phyloP scores from a whole-genome alignment of 2,329 filamentous ascomycete genomes.

The Pseudocercospora eumusae region DNA sequence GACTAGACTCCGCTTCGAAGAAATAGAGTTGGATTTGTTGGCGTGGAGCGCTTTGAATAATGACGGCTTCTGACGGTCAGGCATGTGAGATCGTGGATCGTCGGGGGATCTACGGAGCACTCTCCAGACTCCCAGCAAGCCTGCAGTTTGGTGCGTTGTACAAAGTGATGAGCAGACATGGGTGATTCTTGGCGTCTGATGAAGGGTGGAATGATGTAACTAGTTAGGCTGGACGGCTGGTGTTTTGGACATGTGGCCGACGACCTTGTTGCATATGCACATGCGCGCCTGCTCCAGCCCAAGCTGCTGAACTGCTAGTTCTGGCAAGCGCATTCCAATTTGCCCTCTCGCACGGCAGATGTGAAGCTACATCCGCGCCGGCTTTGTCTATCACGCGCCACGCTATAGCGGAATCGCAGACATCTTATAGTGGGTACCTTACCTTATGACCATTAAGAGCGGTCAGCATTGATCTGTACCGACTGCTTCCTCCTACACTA shows the following conservation, averaged over 20 bases:
- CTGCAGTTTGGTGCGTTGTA: slow-evolving; percentile 4
- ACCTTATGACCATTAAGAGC: slow-evolving; percentile 4
- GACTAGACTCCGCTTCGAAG: not conserved
- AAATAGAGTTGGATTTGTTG: not conserved
- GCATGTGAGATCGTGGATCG: not conserved
- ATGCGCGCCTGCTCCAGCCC: not conserved
- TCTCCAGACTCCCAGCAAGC: slow-evolving; percentile 2
- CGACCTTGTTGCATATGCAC: not conserved
- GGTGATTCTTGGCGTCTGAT: slow-evolving; percentile 4
- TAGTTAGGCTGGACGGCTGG: not conserved
- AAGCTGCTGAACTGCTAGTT: too few species aligned
- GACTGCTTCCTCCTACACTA: not conserved
- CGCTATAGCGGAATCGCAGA: not conserved
- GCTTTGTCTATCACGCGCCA: slow-evolving; percentile 1
- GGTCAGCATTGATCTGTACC: slow-evolving; percentile 1
- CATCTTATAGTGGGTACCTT: not conserved
- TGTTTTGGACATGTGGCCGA: not conserved
- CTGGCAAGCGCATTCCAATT: not conserved
- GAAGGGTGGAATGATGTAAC: not conserved
- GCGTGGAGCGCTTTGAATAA: too few species aligned
- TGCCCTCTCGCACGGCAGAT: not conserved
- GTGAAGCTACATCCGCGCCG: not conserved
- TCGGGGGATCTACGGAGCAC: too few species aligned
- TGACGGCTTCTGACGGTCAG: not conserved
- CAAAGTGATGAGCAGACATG: slow-evolving; percentile 1